Evolutionary conservation across 352 stramenopile genomes (phyloP).

Genomic region (Pythium oligandrum): DNA sequence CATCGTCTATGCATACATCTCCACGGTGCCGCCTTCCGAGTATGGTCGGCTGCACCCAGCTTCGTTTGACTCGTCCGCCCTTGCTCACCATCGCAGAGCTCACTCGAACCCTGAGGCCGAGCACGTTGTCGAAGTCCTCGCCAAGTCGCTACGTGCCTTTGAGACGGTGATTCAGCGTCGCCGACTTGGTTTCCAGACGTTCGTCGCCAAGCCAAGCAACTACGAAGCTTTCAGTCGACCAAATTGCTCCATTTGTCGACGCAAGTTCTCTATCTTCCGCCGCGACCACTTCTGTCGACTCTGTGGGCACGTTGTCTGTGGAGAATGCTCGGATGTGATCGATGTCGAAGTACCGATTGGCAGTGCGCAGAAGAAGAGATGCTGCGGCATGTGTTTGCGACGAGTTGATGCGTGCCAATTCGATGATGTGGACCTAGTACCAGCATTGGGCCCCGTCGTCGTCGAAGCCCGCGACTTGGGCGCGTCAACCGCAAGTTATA

Average conservation of each 20-base stretch:
- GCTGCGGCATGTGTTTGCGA: slow-evolving; percentile 48
- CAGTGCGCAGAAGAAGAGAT: slow-evolving; percentile 40
- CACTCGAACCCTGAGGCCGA: slow-evolving; percentile 45
- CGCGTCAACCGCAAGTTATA: not conserved
- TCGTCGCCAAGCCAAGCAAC: slow-evolving; percentile 47
- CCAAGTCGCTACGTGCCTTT: slow-evolving; percentile 45
- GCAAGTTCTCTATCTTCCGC: slow-evolving; percentile 39
- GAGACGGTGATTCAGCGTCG: slow-evolving; percentile 53
- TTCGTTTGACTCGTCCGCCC: slow-evolving; percentile 14
- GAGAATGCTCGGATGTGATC: slow-evolving; percentile 47
- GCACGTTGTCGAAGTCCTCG: slow-evolving; percentile 35
- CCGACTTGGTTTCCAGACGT: slow-evolving; percentile 61
- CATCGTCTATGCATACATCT: slow-evolving; percentile 53
- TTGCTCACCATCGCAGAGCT: slow-evolving; percentile 26
- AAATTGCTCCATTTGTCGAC: slow-evolving; percentile 44
- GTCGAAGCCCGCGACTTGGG: slow-evolving; percentile 26
- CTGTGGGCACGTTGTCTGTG: slow-evolving; percentile 45
- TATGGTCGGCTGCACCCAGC: slow-evolving; percentile 29
- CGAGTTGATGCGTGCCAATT: slow-evolving; percentile 53
- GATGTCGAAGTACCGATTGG: slow-evolving; percentile 45
- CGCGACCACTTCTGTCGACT: slow-evolving; percentile 51
- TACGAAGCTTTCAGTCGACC: slow-evolving; percentile 10
- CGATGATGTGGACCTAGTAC: slow-evolving; percentile 46
- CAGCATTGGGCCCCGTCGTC: slow-evolving; percentile 35
- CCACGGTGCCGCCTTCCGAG: slow-evolving; percentile 21